A percentile compares a stretch with the other conserved stretches of the same genome.
Evolutionary conservation across 2,329 filamentous ascomycete species (phyloP).

Genomic region (Basipetospora chlamydospora): DNA sequence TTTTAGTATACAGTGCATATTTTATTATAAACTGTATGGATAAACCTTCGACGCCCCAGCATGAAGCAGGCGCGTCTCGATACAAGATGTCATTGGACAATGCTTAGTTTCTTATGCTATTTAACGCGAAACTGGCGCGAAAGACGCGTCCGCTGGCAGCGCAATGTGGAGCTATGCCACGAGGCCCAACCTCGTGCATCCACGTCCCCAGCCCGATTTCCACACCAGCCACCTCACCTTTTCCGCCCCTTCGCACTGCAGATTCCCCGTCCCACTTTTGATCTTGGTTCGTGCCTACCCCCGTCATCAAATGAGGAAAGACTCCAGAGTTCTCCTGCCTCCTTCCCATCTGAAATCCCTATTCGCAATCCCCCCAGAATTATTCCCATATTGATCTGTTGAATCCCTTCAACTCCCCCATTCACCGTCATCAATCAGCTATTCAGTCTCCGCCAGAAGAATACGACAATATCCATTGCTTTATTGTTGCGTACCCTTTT

Average conservation of each 20-base stretch:
- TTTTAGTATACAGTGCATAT: background rate
- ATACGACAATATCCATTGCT: too few species aligned
- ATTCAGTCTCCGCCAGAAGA: too few species aligned
- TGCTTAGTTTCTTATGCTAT: background rate
- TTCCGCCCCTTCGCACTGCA: background rate
- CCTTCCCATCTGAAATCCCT: too few species aligned
- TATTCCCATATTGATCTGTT: too few species aligned
- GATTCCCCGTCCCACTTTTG: background rate
- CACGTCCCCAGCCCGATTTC: background rate
- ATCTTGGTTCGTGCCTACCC: background rate
- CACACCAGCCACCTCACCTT: constrained; percentile 3
- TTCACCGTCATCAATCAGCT: too few species aligned
- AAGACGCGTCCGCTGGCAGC: background rate
- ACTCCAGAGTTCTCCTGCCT: background rate
- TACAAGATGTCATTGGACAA: background rate
- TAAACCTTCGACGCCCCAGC: too few species aligned
- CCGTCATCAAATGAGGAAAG: background rate
- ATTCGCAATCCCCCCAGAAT: too few species aligned
- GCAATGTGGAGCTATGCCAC: background rate
- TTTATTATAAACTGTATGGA: too few species aligned
- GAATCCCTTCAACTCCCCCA: too few species aligned
- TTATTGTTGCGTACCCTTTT: too few species aligned
- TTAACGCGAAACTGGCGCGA: constrained; percentile 5
- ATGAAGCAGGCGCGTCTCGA: too few species aligned
- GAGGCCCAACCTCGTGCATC: constrained; percentile 2